A percentile compares a stretch with the other conserved stretches of the same genome.
Conservation (phyloP, 352 stramenopile species). For the Globisporangium sylvaticum region DNA sequence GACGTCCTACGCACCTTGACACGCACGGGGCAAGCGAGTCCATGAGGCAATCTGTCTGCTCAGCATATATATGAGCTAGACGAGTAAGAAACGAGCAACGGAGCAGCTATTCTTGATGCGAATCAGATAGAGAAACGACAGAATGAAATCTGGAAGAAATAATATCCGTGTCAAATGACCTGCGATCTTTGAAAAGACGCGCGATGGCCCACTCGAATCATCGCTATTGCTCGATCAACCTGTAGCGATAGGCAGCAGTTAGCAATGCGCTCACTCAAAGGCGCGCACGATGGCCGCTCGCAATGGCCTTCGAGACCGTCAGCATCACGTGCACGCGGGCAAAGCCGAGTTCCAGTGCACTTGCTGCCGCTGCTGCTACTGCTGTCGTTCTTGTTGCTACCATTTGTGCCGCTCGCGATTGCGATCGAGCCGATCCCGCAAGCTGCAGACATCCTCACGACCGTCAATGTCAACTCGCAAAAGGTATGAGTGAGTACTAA, state of each 20-base stretch:
- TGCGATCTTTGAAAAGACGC: neutral
- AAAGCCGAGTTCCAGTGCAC: neutral
- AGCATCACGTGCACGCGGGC: too few relatives aligned
- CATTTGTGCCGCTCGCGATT: neutral
- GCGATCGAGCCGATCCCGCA: slow-evolving; percentile 46
- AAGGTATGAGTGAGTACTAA: slow-evolving; percentile 20
- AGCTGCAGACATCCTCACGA: slow-evolving; percentile 40
- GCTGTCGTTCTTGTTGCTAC: slow-evolving; percentile 10
- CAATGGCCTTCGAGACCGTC: too few relatives aligned
- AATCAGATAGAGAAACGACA: neutral
- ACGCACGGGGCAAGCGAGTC: slow-evolving; percentile 20
- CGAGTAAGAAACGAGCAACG: too few relatives aligned
- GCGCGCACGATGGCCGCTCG: too few relatives aligned
- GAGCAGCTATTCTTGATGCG: slow-evolving; percentile 2
- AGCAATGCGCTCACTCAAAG: too few relatives aligned
- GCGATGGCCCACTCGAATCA: too few relatives aligned
- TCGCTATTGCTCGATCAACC: too few relatives aligned
- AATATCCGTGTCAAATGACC: neutral
- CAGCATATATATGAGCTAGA: too few relatives aligned
- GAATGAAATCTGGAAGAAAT: neutral
- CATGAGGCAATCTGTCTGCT: slow-evolving; percentile 21
- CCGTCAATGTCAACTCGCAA: slow-evolving; percentile 39
- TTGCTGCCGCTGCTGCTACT: neutral
- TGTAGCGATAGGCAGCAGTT: too few relatives aligned
- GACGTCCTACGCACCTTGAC: slow-evolving; percentile 36